A percentile compares a stretch with the other conserved stretches of the same genome.
Conservation (phyloP, 345 rosid species). For the Aquilaria sinensis region DNA sequence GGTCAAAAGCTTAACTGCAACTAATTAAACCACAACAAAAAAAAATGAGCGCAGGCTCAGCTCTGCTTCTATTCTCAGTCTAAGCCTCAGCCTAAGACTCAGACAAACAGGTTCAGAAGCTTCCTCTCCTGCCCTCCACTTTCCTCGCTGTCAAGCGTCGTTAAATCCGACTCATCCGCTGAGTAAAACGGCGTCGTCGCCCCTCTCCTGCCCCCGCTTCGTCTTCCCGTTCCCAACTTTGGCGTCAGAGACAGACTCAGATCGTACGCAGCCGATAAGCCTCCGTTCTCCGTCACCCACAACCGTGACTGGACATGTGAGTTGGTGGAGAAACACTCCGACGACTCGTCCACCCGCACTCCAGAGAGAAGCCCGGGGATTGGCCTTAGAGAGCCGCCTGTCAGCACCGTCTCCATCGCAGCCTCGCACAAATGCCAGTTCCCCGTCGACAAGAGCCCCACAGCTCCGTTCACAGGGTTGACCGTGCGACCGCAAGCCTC, state of each 20-base stretch:
- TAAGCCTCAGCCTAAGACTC: too few species aligned
- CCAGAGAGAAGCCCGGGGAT: constrained; percentile 20
- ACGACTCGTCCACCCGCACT: constrained; percentile 24
- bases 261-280: constrained; percentile 11
- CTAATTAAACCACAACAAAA: background rate
- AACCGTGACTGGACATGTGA: constrained; percentile 20
- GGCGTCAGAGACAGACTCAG: constrained; percentile 20
- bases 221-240: constrained; percentile 14
- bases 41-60: background rate
- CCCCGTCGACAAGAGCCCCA: constrained; percentile 51
- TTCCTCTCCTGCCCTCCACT: constrained; percentile 22
- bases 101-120: constrained; percentile 65
- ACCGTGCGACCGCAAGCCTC: constrained; percentile 68
- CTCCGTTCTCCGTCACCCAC: constrained; percentile 16
- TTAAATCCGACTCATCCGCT: constrained; percentile 31
- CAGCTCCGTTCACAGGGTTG: constrained; percentile 57
- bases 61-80: constrained; percentile 1
- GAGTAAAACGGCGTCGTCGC: constrained; percentile 22
- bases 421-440: constrained; percentile 53
- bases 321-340: constrained; percentile 16
- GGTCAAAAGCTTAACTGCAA: too few species aligned
- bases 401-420: constrained; percentile 45
- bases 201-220: constrained; percentile 17
- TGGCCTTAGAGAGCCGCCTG: constrained; percentile 37
- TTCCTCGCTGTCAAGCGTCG: constrained; percentile 24